These are phyloP conservation scores for Reutealis trisperma DNA, from an alignment of 345 rosid genomes.

Conservation along the genomic window DNA sequence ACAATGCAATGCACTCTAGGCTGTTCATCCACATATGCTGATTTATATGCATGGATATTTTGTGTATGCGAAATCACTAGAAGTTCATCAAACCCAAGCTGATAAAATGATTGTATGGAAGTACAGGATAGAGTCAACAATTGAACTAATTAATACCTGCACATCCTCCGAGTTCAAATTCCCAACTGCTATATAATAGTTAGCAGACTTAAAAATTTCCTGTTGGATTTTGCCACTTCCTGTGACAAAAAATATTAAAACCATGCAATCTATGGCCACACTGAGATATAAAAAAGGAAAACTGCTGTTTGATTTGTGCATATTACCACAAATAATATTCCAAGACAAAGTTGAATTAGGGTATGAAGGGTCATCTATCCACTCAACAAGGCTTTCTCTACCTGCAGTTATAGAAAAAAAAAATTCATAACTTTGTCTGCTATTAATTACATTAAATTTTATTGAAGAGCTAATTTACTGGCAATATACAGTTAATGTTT, in stretches of 20 bases:
- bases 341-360: slow-evolving; percentile 60
- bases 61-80: background rate
- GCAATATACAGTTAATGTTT: background rate
- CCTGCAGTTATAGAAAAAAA: slow-evolving; percentile 33
- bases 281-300: background rate
- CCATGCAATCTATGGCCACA: background rate
- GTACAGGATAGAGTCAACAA: background rate
- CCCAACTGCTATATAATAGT: slow-evolving; percentile 52
- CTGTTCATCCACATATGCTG: too few relatives aligned
- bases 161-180: slow-evolving; percentile 55
- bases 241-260: slow-evolving; percentile 24
- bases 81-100: background rate
- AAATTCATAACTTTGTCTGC: too few relatives aligned
- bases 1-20: background rate
- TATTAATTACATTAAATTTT: too few relatives aligned
- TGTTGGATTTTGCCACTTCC: slow-evolving; percentile 55
- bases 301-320: background rate
- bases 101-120: background rate
- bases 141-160: slow-evolving; percentile 42
- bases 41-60: background rate
- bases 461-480: background rate
- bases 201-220: slow-evolving; percentile 36
- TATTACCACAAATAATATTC: slow-evolving; percentile 50
- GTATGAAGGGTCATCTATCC: slow-evolving; percentile 62
- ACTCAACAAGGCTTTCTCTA: slow-evolving; percentile 43